Evolutionary conservation across 306 rosid genomes (phyloP).

Genomic region (Styphnolobium japonicum): DNA sequence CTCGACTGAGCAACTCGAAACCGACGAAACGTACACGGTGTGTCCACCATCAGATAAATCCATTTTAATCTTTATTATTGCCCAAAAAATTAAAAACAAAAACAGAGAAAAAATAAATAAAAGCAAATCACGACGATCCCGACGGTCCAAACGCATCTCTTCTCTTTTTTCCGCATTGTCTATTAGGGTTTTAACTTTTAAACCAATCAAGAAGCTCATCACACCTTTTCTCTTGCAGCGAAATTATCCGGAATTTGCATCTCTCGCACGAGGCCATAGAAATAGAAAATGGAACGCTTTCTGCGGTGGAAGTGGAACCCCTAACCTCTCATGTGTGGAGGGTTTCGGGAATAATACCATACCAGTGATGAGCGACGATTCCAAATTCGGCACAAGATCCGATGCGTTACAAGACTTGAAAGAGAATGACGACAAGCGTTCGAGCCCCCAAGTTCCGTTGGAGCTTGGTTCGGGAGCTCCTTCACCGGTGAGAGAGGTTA

Average conservation of each 20-base stretch:
- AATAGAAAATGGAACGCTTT: conserved; percentile 23
- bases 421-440: conserved; percentile 20
- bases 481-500: conserved; percentile 31
- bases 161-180: background rate
- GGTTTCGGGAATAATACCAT: conserved; percentile 31
- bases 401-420: conserved; percentile 31
- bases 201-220: background rate
- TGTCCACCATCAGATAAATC: background rate
- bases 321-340: conserved; percentile 24
- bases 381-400: conserved; percentile 32
- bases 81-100: background rate
- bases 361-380: conserved; percentile 57
- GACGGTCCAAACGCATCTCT: conserved; percentile 28
- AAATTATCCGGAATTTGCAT: background rate
- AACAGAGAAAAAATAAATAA: background rate
- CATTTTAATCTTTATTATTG: background rate
- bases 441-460: conserved; percentile 13
- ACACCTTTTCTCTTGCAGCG: background rate
- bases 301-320: conserved; percentile 4
- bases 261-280: background rate
- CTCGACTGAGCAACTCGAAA: too few species aligned
- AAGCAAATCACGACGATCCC: background rate
- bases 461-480: conserved; percentile 44
- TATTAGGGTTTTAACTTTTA: conserved; percentile 20
- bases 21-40: background rate